Conservation (phyloP, 2,329 filamentous ascomycete genomes). For the Cercospora citrullina region DNA sequence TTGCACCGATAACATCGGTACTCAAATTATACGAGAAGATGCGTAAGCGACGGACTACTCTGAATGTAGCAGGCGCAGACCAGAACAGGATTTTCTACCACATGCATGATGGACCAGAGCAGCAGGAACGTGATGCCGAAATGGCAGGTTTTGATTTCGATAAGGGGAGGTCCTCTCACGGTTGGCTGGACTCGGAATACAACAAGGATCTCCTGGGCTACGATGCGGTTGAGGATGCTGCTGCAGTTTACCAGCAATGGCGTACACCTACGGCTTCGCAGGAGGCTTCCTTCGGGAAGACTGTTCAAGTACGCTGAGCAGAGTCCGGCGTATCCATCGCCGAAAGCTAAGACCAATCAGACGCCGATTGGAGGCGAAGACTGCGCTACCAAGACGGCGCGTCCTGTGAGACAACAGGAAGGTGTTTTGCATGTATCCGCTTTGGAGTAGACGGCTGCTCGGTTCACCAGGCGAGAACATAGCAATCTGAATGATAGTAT, state of each 20-base stretch:
- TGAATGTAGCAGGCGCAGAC: constrained; percentile 49
- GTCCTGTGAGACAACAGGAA: too few species aligned
- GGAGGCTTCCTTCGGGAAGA: not conserved
- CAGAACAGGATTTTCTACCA: constrained; percentile 37
- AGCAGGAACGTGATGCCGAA: constrained; percentile 54
- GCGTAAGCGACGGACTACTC: constrained; percentile 48
- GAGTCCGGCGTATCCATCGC: not conserved
- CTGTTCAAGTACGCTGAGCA: not conserved
- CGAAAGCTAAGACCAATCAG: not conserved
- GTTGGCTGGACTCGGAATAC: not conserved
- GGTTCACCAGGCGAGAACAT: not conserved
- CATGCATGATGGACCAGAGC: constrained; percentile 52
- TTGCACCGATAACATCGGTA: constrained; percentile 42
- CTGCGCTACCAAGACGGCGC: too few species aligned
- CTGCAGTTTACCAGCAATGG: not conserved
- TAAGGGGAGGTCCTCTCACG: not conserved
- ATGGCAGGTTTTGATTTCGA: not conserved
- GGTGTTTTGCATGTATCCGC: not conserved
- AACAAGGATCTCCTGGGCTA: not conserved
- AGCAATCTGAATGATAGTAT: not conserved
- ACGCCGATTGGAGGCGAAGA: not conserved
- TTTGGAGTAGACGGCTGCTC: not conserved
- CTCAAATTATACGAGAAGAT: constrained; percentile 47
- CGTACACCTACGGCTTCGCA: not conserved
- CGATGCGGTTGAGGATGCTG: not conserved